A percentile compares a stretch with the other conserved stretches of the same genome.
Evolutionary conservation across 352 stramenopile species (phyloP).

Genomic region (Pythium periplocum): DNA sequence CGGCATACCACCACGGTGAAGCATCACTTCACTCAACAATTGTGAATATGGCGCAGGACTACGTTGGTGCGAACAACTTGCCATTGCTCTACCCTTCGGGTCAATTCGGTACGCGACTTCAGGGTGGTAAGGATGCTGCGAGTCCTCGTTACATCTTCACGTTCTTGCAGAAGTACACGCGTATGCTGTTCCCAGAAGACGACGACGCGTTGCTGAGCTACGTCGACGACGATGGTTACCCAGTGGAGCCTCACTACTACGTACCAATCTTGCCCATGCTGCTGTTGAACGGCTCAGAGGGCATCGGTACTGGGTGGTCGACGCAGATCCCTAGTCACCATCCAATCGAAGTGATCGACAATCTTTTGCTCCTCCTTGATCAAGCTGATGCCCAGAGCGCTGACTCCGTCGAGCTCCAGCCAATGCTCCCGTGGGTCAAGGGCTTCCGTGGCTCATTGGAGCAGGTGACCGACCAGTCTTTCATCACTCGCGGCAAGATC

Average conservation of each 20-base stretch:
- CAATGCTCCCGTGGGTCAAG: constrained; percentile 94
- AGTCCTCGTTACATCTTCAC: constrained; percentile 99
- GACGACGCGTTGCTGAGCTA: constrained; percentile 97
- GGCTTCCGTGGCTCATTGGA: constrained; percentile 94
- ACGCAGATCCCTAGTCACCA: constrained; percentile 95
- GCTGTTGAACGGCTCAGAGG: constrained; percentile 97
- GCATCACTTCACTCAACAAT: constrained; percentile 97
- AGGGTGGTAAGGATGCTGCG: constrained; percentile 98
- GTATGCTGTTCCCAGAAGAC: constrained; percentile 96
- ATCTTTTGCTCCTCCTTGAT: constrained; percentile 85
- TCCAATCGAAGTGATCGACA: constrained; percentile 95
- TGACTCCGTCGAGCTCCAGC: constrained; percentile 38
- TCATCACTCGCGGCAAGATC: constrained; percentile 67
- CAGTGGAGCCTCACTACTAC: constrained; percentile 97
- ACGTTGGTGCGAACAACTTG: constrained; percentile 98
- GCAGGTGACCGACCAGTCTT: constrained; percentile 56
- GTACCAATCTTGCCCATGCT: constrained; percentile 95
- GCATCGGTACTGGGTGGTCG: constrained; percentile 98
- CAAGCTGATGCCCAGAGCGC: neutral
- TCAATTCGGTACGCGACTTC: constrained; percentile 98
- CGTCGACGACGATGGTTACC: constrained; percentile 97
- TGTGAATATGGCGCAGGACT: constrained; percentile 99
- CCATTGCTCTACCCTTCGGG: constrained; percentile 96
- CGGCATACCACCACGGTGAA: constrained; percentile 99
- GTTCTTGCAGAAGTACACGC: constrained; percentile 93